phyloP scores from a whole-genome alignment of 179 eudicot genomes.

The Amaranthus tricolor region DNA sequence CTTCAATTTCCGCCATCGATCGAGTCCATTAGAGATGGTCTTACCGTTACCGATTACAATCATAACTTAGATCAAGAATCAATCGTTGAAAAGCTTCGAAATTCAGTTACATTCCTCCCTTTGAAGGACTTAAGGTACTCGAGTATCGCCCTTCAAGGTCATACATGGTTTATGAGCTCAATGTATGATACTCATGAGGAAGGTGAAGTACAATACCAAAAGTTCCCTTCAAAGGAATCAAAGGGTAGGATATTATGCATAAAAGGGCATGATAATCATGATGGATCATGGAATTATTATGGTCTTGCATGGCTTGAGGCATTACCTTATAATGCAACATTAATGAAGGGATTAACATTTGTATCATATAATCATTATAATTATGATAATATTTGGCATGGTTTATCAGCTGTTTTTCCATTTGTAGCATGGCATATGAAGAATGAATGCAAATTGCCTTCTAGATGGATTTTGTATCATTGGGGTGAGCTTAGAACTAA shows the following conservation, averaged over 20 bases:
- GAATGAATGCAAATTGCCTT: constrained; percentile 32
- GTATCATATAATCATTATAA: constrained; percentile 42
- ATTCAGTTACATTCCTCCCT: constrained; percentile 66
- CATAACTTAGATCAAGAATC: neutral
- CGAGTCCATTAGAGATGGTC: neutral
- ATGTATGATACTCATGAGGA: constrained; percentile 57
- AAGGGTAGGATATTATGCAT: constrained; percentile 58
- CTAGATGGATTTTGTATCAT: constrained; percentile 66
- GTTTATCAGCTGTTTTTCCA: constrained; percentile 48
- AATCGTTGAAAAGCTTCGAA: constrained; percentile 35
- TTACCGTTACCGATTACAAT: constrained; percentile 6
- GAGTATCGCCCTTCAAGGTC: constrained; percentile 45
- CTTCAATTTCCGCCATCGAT: constrained; percentile 21
- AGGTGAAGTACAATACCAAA: constrained; percentile 67
- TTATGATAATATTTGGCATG: constrained; percentile 57
- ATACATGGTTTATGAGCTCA: constrained; percentile 97
- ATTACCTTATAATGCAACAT: constrained; percentile 38
- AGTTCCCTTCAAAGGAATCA: constrained; percentile 65
- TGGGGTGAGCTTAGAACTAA: constrained; percentile 68
- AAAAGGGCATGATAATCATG: constrained; percentile 59
- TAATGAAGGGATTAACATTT: constrained; percentile 37
- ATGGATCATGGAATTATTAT: constrained; percentile 67
- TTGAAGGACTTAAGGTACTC: constrained; percentile 66
- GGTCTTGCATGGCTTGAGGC: constrained; percentile 38
- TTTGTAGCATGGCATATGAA: constrained; percentile 41